These are phyloP conservation scores for Misopates orontium DNA, from an alignment of 257 asterid species.

Conservation along the genomic window DNA sequence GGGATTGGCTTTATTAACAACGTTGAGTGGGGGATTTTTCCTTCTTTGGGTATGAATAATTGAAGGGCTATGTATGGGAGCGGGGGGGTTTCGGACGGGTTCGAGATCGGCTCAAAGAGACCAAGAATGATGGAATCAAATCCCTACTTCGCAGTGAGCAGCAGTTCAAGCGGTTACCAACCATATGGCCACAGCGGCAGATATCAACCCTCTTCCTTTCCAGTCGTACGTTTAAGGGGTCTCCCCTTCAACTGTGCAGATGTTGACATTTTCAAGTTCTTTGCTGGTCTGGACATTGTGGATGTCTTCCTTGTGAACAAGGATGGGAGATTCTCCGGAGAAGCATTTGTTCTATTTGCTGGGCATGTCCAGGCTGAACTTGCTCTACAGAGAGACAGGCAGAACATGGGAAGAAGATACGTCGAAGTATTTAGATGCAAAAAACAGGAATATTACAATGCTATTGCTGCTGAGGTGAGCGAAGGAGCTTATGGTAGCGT, in stretches of 20 bases:
- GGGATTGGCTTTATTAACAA: constrained; percentile 97
- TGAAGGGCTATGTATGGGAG: constrained; percentile 99
- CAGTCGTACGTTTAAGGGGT: constrained; percentile 89
- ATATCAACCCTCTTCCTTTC: constrained; percentile 56
- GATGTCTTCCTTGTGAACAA: constrained; percentile 82
- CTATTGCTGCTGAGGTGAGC: constrained; percentile 83
- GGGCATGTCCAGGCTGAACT: constrained; percentile 80
- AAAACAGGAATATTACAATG: constrained; percentile 85
- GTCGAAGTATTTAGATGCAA: constrained; percentile 94
- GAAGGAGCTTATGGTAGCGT: constrained; percentile 51
- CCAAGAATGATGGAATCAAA: constrained; percentile 99
- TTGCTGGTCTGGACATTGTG: constrained; percentile 82
- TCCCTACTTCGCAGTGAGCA: constrained; percentile 99
- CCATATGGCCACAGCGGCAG: constrained; percentile 49
- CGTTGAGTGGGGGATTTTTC: constrained; percentile 84
- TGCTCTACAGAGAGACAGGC: constrained; percentile 80
- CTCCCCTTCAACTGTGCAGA: constrained; percentile 90
- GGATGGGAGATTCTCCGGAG: constrained; percentile 84
- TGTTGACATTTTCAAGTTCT: constrained; percentile 74
- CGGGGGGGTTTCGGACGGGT: constrained; percentile 99
- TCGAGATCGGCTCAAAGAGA: constrained; percentile 99
- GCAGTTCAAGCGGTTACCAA: constrained; percentile 62
- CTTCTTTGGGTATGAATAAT: constrained; percentile 77
- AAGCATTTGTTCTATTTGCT: constrained; percentile 85
- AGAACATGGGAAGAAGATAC: constrained; percentile 94